Conservation (phyloP, 2,329 filamentous ascomycete genomes). For the Fonsecaea erecta region DNA sequence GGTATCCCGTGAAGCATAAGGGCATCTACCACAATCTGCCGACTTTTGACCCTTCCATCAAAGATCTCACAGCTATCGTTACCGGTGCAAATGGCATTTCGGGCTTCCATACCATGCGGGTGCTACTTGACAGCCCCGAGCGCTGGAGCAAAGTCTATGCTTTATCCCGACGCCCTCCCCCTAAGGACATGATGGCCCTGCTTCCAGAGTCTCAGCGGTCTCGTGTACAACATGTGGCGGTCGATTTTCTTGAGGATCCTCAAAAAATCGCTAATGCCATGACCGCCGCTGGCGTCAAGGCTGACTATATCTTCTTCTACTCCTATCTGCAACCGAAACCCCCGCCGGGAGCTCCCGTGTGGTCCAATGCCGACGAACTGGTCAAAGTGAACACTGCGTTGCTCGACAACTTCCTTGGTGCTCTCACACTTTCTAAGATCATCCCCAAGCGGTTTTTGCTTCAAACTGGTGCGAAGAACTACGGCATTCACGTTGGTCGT, state of each 20-base stretch:
- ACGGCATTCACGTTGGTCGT: conserved; percentile 56
- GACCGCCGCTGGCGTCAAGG: conserved; percentile 28
- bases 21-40: conserved; percentile 59
- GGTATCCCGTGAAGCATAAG: conserved; percentile 34
- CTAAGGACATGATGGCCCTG: conserved; percentile 39
- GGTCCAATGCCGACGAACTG: conserved; percentile 58
- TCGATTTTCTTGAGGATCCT: conserved; percentile 44
- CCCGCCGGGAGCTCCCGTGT: conserved; percentile 51
- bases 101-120: conserved; percentile 57
- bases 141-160: conserved; percentile 60
- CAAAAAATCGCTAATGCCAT: conserved; percentile 40
- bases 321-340: conserved; percentile 59
- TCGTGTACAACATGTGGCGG: conserved; percentile 50
- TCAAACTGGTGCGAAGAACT: conserved; percentile 60
- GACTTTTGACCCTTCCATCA: conserved; percentile 49
- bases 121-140: conserved; percentile 49
- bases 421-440: conserved; percentile 49
- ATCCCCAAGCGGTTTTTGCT: conserved; percentile 55
- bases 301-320: conserved; percentile 59
- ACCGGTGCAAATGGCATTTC: conserved; percentile 62
- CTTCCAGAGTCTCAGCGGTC: conserved; percentile 44
- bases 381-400: conserved; percentile 53
- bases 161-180: conserved; percentile 53
- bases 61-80: conserved; percentile 56
- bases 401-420: conserved; percentile 55